Evolutionary conservation across 2,329 filamentous ascomycete genomes (phyloP).

Genomic region (Fusarium sublunatum): DNA sequence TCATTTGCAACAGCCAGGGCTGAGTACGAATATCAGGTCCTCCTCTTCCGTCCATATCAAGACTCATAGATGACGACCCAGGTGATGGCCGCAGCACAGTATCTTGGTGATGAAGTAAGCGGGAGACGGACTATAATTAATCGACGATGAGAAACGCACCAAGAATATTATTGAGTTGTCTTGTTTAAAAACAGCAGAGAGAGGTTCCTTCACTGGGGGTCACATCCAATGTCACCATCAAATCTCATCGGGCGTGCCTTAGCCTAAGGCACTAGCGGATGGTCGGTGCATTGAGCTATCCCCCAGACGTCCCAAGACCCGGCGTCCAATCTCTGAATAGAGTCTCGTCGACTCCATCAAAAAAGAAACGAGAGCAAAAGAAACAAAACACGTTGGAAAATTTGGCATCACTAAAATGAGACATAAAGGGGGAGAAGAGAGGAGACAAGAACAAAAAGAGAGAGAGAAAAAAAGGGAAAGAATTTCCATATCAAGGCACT

Average conservation of each 20-base stretch:
- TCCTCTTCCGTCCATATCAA: too few relatives aligned
- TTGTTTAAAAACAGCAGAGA: slow-evolving; percentile 13
- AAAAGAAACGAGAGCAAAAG: slow-evolving; percentile 15
- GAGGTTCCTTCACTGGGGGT: slow-evolving; percentile 12
- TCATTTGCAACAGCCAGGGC: too few relatives aligned
- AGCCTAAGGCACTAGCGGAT: slow-evolving; percentile 25
- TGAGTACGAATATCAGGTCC: too few relatives aligned
- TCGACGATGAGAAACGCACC: too few relatives aligned
- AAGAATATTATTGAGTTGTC: slow-evolving; percentile 14
- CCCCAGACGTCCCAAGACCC: slow-evolving; percentile 33
- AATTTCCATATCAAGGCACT: not conserved
- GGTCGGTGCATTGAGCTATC: slow-evolving; percentile 10
- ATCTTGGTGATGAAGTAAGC: too few relatives aligned
- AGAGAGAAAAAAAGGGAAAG: not conserved
- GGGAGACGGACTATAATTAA: too few relatives aligned
- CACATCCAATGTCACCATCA: slow-evolving; percentile 22
- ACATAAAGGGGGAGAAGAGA: slow-evolving; percentile 25
- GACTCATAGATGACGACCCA: too few relatives aligned
- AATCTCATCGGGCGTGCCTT: slow-evolving; percentile 28
- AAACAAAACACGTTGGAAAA: slow-evolving; percentile 9
- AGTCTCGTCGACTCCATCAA: slow-evolving; percentile 29
- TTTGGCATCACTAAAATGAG: slow-evolving; percentile 10
- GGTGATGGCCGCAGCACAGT: too few relatives aligned
- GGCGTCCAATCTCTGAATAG: slow-evolving; percentile 1
- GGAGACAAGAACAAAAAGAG: slow-evolving; percentile 8